Base-by-base conservation (phyloP, 1,284 basidiomycete genomes). In the Trichosporon faecale region DNA sequence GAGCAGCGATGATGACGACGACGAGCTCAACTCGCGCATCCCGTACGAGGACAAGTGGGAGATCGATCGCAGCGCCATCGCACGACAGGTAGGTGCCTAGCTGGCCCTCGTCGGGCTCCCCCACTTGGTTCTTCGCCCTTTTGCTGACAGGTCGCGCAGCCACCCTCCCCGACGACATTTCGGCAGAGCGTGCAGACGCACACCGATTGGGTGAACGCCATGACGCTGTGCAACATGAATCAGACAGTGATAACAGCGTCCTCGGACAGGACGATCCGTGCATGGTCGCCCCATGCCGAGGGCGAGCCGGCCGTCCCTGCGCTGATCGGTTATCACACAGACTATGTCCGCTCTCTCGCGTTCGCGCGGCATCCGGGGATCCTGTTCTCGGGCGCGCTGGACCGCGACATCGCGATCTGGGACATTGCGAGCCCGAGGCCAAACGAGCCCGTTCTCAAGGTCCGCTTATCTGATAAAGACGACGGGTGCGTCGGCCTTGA, bases 121-220 rank as follows among this genome's bases (percentile, higher is more conserved):
- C 49, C 21, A 25, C 49, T 21, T 21, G 33, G 33, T 18, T 18
- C 23, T 21, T 9, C 9, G 16, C n/a, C 46, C 9, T 61, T 27
- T n/a, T 14, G 63, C 69, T 66, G 44, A 71, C 64, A 11, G 35
- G 12, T 44, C 25, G 14, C 21, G 23, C 69, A 73, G 63, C 49
- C 76, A 60, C 79, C 79, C 1, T 74, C 76, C 12, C 70, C 79
- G 18, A 84, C 83, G 11, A 78, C 74, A 1, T 95, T 95, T 79
- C 87, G 94, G 63, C 93, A 95, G 81, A 90, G 89, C 70, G 89
- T 90, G 4, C 93, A 96, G 80, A 88, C 89, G 11, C 94, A 96
- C 79, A 90, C 91, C 0, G 95, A 98, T 84, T 99, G 96, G 97
- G 90, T 98, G 63, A 98, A 98, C 82, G 96, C 98, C 78, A 89